A percentile compares a stretch with the other conserved stretches of the same genome.
Evolutionary conservation across 768 basidiomycete genomes (phyloP).

Genomic region (Auricularia sp.): DNA sequence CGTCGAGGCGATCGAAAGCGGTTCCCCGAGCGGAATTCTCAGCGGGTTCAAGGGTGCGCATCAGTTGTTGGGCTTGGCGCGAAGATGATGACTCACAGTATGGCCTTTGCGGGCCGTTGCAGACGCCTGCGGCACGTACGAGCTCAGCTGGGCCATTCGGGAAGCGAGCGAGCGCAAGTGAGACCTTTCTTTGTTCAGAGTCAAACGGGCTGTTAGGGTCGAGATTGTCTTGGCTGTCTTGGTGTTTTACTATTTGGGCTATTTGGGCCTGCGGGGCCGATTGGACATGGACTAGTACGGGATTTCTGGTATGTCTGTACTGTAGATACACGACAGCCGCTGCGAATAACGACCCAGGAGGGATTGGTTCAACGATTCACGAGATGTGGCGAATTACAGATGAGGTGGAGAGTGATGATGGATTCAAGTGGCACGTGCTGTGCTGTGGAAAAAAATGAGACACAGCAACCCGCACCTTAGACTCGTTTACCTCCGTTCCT

Average conservation of each 20-base stretch:
- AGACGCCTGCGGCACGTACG: conserved; percentile 84
- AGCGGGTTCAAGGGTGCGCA: conserved; percentile 70
- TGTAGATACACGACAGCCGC: too few species aligned
- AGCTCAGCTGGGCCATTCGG: conserved; percentile 91
- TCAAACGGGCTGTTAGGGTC: background rate
- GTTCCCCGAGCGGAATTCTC: conserved; percentile 48
- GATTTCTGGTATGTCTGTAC: background rate
- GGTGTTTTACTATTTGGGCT: background rate
- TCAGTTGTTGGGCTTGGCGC: background rate
- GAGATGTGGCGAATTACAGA: too few species aligned
- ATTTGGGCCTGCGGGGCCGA: background rate
- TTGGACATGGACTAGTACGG: background rate
- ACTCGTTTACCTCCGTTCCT: background rate
- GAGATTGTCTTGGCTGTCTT: background rate
- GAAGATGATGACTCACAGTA: background rate
- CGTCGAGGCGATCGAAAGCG: conserved; percentile 55
- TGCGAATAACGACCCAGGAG: too few species aligned
- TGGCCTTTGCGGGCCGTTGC: conserved; percentile 5
- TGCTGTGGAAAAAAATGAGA: too few species aligned
- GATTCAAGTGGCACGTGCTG: too few species aligned
- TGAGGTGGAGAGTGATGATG: too few species aligned
- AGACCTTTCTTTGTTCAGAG: background rate
- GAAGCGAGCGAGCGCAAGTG: conserved; percentile 46
- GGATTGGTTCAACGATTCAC: too few species aligned
- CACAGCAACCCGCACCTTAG: background rate